Evolutionary conservation across 441 rosid genomes (phyloP), one percentile per base, ranked within the genome.

Genomic region (Populus trichocarpa): DNA sequence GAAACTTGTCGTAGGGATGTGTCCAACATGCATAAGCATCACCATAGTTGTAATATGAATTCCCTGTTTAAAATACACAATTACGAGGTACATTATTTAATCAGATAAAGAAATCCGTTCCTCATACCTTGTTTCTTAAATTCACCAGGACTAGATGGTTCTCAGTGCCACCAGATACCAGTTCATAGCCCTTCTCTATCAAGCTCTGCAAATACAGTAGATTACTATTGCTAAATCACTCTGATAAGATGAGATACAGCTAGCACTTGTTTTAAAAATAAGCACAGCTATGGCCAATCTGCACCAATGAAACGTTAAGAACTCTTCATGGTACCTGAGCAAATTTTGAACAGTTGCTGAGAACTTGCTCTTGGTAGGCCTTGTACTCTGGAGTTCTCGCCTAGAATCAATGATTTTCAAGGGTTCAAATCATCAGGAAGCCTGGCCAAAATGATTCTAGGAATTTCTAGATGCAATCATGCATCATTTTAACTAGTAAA

Each of bases 161-260:
- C 2, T 92, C 97, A 35, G 99, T 93, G 81, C 99, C 99, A 76
- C 98, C 99, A 76, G 99, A 96, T 18, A 96, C 98, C 77, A 96
- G 86, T 40, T 93, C 99, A 82, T 96, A 96, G 73, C 95, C 98
- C 80, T 77, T 88, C 74, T 84, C 87, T 38, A 89, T 77, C 89
- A 93, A 86, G 79, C 92, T 72, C 99, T 95, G 93, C 86, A 86
- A 22, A 79, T 28, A 77, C 23, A 75, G 72, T 4, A 32, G 36
- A 63, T 8, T 13, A 28, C 18, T 53, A 33, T 28, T 57, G 40
- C 32, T 59, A 83, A 77, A 68, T 71, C 75, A 80, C 9, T 30
- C 42, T 32, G 20, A 18, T 65, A 73, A 35, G 73, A 16, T 26
- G 68, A 74, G 18, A 79, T 61, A 6, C 32, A 42, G 36, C 40